A percentile compares a stretch with the other conserved stretches of the same genome.
These are phyloP conservation scores for Geranium rotundifolium DNA, from an alignment of 345 rosid genomes.

Conservation along the genomic window DNA sequence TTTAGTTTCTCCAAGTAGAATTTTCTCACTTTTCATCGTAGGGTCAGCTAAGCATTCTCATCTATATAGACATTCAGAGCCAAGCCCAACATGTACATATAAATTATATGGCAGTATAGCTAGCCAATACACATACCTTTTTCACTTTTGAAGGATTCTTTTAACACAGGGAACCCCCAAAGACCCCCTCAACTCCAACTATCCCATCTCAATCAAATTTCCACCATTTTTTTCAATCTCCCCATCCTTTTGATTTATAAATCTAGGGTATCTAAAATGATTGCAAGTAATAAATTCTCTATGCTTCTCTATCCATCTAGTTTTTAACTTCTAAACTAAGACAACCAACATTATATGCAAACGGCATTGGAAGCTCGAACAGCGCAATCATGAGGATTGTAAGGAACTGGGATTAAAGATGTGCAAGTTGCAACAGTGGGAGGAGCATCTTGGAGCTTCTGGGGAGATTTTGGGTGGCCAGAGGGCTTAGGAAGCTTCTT, in stretches of 20 bases:
- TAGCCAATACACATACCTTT: not conserved
- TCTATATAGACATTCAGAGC: not conserved
- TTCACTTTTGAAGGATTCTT: not conserved
- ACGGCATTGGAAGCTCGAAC: not conserved
- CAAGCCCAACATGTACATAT: not conserved
- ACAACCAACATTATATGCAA: not conserved
- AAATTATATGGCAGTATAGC: not conserved
- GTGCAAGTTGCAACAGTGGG: no score
- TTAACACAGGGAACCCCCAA: not conserved
- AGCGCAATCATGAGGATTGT: no score
- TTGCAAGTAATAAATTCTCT: not conserved
- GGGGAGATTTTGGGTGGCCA: no score
- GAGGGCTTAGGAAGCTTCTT: no score
- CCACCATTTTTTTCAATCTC: not conserved
- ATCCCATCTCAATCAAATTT: not conserved
- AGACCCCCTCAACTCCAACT: not conserved
- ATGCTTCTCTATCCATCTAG: not conserved
- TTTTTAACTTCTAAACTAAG: no score
- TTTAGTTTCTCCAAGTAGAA: not conserved
- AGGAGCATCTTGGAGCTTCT: no score
- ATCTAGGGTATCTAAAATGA: not conserved
- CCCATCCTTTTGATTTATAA: no score
- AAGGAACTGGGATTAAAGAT: no score
- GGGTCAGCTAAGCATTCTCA: not conserved
- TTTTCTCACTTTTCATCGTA: not conserved